These are phyloP conservation scores for Bruguiera sexangula DNA, from an alignment of 345 rosid species.

Conservation along the genomic window DNA sequence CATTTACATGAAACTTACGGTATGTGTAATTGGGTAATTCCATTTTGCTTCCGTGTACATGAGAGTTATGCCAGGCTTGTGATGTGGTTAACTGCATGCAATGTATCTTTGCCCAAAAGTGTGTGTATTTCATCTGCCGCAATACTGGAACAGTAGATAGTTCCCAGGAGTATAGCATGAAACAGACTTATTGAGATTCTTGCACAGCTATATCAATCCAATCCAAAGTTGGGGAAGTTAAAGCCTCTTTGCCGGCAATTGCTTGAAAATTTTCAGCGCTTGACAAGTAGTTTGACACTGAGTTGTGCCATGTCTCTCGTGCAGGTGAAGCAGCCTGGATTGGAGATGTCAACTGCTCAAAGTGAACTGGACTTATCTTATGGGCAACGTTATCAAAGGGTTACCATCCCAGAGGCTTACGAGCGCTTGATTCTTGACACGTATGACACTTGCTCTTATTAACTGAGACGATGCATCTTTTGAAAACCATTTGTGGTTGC, in stretches of 20 bases:
- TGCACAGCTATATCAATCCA: not conserved
- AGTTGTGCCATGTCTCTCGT: slow-evolving; percentile 14
- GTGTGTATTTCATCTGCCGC: not conserved
- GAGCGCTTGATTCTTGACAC: slow-evolving; percentile 98
- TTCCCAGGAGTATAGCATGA: not conserved
- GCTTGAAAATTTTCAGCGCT: not conserved
- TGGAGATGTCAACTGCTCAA: slow-evolving; percentile 89
- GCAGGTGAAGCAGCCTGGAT: slow-evolving; percentile 98
- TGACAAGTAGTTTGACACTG: not conserved
- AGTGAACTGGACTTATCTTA: slow-evolving; percentile 97
- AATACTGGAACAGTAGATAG: not conserved
- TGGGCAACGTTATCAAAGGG: slow-evolving; percentile 79
- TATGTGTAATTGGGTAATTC: slow-evolving; percentile 33
- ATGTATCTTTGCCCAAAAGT: not conserved
- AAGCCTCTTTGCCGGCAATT: not conserved
- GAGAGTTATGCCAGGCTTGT: not conserved
- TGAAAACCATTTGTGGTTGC: not conserved
- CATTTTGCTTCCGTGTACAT: not conserved
- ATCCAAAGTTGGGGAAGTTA: not conserved
- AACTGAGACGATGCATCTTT: not conserved
- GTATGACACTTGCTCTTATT: slow-evolving; percentile 35
- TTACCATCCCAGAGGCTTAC: slow-evolving; percentile 91
- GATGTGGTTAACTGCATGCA: too few relatives aligned
- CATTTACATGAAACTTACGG: slow-evolving; percentile 97
- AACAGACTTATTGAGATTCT: not conserved